These are phyloP conservation scores for Candida xiaguanensis DNA, from an alignment of 805 yeast species.

Conservation along the genomic window DNA sequence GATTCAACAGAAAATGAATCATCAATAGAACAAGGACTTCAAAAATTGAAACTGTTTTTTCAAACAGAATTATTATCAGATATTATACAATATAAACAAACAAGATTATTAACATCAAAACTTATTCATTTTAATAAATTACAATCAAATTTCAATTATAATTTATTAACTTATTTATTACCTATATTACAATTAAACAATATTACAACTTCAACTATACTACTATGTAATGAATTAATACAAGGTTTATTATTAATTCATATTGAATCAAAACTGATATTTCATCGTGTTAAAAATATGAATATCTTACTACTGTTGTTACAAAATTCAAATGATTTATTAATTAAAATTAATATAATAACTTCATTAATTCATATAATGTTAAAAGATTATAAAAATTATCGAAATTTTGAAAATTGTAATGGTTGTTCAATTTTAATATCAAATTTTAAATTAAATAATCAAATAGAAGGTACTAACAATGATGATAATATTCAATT, in stretches of 20 bases:
- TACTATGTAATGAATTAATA: slow-evolving; percentile 34
- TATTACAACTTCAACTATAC: slow-evolving; percentile 6
- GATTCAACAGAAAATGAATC: slow-evolving; percentile 11
- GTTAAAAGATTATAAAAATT: slow-evolving; percentile 52
- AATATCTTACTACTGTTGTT: slow-evolving; percentile 24
- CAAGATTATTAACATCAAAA: slow-evolving; percentile 3
- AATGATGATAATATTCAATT: slow-evolving; percentile 3
- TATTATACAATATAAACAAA: slow-evolving; percentile 10
- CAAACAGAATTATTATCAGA: slow-evolving; percentile 8
- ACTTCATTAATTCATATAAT: slow-evolving; percentile 56
- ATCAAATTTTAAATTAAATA: slow-evolving; percentile 26
- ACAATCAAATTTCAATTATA: slow-evolving; percentile 54
- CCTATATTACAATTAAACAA: not conserved
- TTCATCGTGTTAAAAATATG: slow-evolving; percentile 42
- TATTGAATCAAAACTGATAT: slow-evolving; percentile 48
- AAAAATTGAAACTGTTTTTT: not conserved
- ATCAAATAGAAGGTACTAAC: too few species aligned
- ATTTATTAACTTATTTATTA: slow-evolving; percentile 35
- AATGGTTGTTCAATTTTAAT: slow-evolving; percentile 56
- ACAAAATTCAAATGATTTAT: slow-evolving; percentile 11
- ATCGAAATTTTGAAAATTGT: slow-evolving; percentile 55
- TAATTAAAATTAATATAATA: slow-evolving; percentile 34
- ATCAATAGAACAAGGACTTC: slow-evolving; percentile 13
- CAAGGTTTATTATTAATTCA: slow-evolving; percentile 64
- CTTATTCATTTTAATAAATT: slow-evolving; percentile 30